These are phyloP conservation scores for Tuber magnatum DNA, from an alignment of 495 filamentous ascomycete species.

Conservation along the genomic window DNA sequence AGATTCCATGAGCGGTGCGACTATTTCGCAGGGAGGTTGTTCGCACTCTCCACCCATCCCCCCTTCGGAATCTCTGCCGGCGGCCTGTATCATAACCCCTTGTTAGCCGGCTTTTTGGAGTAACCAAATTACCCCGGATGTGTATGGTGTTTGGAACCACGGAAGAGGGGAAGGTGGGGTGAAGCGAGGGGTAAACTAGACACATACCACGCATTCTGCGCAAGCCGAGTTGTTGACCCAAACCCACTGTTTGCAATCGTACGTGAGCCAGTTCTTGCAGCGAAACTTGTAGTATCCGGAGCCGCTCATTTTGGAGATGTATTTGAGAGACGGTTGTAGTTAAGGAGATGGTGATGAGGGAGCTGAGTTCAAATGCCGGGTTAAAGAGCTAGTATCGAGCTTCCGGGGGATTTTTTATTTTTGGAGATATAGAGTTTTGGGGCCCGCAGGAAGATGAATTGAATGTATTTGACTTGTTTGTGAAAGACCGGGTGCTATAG, in stretches of 20 bases:
- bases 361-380: neutral
- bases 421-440: neutral
- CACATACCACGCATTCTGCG: constrained; percentile 52
- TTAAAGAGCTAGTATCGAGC: neutral
- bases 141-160: neutral
- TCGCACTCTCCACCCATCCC: neutral
- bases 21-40: constrained; percentile 10
- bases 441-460: neutral
- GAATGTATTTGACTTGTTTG: neutral
- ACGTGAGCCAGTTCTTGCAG: constrained; percentile 55
- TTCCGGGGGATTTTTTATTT: neutral
- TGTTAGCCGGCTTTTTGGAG: neutral
- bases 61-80: constrained; percentile 23
- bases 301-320: constrained; percentile 48
- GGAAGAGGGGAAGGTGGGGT: neutral
- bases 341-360: neutral
- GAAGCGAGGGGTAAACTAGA: neutral
- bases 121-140: constrained; percentile 8
- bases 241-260: constrained; percentile 57
- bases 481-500: neutral
- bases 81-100: constrained; percentile 15
- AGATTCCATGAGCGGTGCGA: constrained; percentile 16
- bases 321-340: neutral
- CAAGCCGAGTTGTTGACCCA: constrained; percentile 55
- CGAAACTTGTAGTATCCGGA: constrained; percentile 56